Evolutionary conservation across 495 filamentous ascomycete genomes (phyloP).

Genomic region (Penicillium longicatenatum): DNA sequence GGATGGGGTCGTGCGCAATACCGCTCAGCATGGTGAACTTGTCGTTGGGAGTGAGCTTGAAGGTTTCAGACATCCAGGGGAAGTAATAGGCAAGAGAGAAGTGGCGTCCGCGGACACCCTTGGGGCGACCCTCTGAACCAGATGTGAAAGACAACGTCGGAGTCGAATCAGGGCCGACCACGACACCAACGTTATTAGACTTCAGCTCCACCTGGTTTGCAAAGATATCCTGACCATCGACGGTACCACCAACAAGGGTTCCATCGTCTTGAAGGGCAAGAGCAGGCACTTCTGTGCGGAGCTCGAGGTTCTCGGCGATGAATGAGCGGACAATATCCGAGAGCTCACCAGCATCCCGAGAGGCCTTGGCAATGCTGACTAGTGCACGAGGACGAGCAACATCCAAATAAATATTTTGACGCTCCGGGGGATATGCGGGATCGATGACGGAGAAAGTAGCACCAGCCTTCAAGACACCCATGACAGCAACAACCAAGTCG

Average conservation of each 20-base stretch:
- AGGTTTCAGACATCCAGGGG: conserved; percentile 87
- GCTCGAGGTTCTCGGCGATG: conserved; percentile 69
- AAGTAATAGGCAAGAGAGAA: conserved; percentile 87
- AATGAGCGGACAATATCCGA: conserved; percentile 70
- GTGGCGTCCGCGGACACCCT: conserved; percentile 88
- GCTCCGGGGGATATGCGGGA: conserved; percentile 81
- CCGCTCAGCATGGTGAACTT: conserved; percentile 84
- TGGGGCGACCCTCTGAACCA: conserved; percentile 81
- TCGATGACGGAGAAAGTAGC: conserved; percentile 70
- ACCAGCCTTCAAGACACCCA: conserved; percentile 58
- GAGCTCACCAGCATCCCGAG: conserved; percentile 70
- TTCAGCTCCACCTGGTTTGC: conserved; percentile 52
- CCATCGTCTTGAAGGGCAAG: conserved; percentile 76
- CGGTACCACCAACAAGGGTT: conserved; percentile 65
- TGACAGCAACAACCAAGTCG: conserved; percentile 50
- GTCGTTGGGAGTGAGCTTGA: conserved; percentile 71
- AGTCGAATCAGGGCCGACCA: conserved; percentile 87
- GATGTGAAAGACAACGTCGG: conserved; percentile 86
- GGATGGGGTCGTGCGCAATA: conserved; percentile 87
- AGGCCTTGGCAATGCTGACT: conserved; percentile 79
- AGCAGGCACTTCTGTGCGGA: conserved; percentile 77
- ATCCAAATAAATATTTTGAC: conserved; percentile 90
- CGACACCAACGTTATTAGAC: conserved; percentile 62
- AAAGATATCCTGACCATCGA: conserved; percentile 68
- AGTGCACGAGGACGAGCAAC: conserved; percentile 81